Conservation (phyloP, 2,329 filamentous ascomycete genomes). For the Cytospora paraplurivora region DNA sequence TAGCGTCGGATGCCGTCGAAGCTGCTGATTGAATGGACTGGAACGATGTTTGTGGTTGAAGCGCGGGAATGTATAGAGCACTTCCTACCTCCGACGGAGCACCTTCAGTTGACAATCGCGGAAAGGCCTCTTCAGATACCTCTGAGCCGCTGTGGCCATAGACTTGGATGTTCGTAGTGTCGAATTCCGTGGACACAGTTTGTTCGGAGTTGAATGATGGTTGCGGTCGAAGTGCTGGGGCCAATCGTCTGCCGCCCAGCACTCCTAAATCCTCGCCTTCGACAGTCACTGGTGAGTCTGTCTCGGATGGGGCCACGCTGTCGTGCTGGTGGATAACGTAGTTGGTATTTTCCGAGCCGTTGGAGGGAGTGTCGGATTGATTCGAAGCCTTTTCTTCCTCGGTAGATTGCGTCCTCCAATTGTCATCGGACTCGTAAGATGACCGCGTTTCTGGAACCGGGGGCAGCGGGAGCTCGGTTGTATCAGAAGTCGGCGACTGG, state of each 20-base stretch:
- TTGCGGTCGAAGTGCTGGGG: slow-evolving; percentile 35
- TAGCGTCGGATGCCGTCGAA: slow-evolving; percentile 49
- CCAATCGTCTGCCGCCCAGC: slow-evolving; percentile 13
- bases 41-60: slow-evolving; percentile 23
- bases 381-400: slow-evolving; percentile 41
- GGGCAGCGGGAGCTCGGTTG: slow-evolving; percentile 37
- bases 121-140: slow-evolving; percentile 21
- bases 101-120: slow-evolving; percentile 2
- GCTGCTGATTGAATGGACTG: slow-evolving; percentile 31
- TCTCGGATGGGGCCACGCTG: slow-evolving; percentile 16
- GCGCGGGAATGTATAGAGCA: slow-evolving; percentile 17
- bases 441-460: slow-evolving; percentile 40
- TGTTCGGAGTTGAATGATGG: slow-evolving; percentile 44
- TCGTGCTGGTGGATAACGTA: slow-evolving; percentile 50
- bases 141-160: slow-evolving; percentile 46
- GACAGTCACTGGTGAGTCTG: slow-evolving; percentile 1
- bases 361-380: slow-evolving; percentile 46
- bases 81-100: slow-evolving; percentile 17
- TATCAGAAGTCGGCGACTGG: slow-evolving; percentile 33
- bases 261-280: slow-evolving; percentile 2
- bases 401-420: slow-evolving; percentile 6
- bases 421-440: slow-evolving; percentile 31
- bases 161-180: slow-evolving; percentile 57
- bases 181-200: slow-evolving; percentile 50
- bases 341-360: slow-evolving; percentile 49